Base-by-base conservation (phyloP, 140 eudicot species). In the Flaveria floridana region DNA sequence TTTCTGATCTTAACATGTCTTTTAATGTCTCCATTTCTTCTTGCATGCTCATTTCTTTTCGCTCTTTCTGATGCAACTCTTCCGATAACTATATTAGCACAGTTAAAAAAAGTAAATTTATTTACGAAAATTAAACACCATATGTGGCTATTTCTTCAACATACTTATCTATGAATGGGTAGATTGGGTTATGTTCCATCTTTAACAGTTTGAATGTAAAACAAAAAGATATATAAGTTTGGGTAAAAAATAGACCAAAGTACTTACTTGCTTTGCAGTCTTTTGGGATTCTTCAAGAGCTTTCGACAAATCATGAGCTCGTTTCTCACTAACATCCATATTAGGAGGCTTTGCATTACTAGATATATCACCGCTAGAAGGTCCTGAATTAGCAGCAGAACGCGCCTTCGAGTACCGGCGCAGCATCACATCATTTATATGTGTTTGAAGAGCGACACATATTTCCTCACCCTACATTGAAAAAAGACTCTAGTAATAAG, bases 361-460 rank as follows among this genome's bases (percentile, higher is more conserved):
- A 6, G 86, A 15, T 58, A 79, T 14, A 77, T 84, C 96, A 62
- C 88, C 97, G 70, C 71, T 87, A 41, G 81, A 50, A 63, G 87
- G 42, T 58, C 82, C 89, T 75, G 82, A 78, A 68, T 26, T 63
- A 42, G 87, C 64, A 71, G 86, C 77, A 70, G 95, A 76, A 6
- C 88, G 91, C 25, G 92, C 99, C 82, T 95, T 95, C 19, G 99
- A 95, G 82, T 95, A 95, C 44, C 99, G 88, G 18, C 99, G 97
- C 69, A 95, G 30, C 99, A 95, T 95, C 10, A 95, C 97, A 81
- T 95, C 99, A 70, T 95, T 95, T 72, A 95, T 95, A 80, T 95
- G 99, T 59, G 99, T 95, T 75, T 95, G 99, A 75, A 95, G 99
- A 41, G 99, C 99, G 20, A 95, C 99, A 84, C 99, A 95, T 14